Evolutionary conservation across 768 basidiomycete species (phyloP).

Genomic region (Agrocybe pediades): DNA sequence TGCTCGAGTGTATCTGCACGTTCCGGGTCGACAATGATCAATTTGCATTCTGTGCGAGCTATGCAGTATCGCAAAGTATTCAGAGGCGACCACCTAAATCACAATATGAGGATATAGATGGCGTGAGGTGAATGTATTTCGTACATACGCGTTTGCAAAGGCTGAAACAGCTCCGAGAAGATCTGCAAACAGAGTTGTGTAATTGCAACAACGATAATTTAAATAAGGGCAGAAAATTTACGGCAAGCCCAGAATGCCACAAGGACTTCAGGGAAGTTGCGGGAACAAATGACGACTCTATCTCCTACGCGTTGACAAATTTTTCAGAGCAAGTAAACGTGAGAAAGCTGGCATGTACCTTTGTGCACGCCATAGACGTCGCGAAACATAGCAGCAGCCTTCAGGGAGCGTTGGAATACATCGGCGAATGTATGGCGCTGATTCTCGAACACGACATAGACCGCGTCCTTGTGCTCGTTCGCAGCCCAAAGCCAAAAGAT

Average conservation of each 20-base stretch:
- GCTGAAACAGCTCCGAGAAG: slow-evolving; percentile 63
- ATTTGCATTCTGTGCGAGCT: slow-evolving; percentile 50
- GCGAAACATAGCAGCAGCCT: slow-evolving; percentile 45
- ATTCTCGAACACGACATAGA: slow-evolving; percentile 56
- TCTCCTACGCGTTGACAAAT: slow-evolving; percentile 37
- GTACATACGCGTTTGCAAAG: slow-evolving; percentile 65
- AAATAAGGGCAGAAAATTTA: slow-evolving; percentile 25
- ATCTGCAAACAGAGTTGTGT: slow-evolving; percentile 31
- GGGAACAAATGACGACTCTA: slow-evolving; percentile 61
- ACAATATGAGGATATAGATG: too few relatives aligned
- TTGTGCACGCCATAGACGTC: slow-evolving; percentile 51
- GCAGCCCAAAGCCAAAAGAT: slow-evolving; percentile 53
- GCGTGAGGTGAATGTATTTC: too few relatives aligned
- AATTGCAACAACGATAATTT: slow-evolving; percentile 2
- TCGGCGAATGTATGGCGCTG: slow-evolving; percentile 49
- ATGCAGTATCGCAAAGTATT: slow-evolving; percentile 57
- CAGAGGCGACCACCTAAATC: slow-evolving; percentile 42
- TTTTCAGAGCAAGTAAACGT: neutral
- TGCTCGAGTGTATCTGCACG: slow-evolving; percentile 51
- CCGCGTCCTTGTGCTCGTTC: slow-evolving; percentile 39
- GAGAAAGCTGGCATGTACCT: slow-evolving; percentile 32
- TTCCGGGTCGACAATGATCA: slow-evolving; percentile 61
- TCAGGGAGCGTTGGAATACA: slow-evolving; percentile 43
- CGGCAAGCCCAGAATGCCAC: slow-evolving; percentile 66
- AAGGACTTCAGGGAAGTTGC: slow-evolving; percentile 63